Evolutionary conservation across 2,329 filamentous ascomycete species (phyloP).

Genomic region (Pochonia chlamydosporia): DNA sequence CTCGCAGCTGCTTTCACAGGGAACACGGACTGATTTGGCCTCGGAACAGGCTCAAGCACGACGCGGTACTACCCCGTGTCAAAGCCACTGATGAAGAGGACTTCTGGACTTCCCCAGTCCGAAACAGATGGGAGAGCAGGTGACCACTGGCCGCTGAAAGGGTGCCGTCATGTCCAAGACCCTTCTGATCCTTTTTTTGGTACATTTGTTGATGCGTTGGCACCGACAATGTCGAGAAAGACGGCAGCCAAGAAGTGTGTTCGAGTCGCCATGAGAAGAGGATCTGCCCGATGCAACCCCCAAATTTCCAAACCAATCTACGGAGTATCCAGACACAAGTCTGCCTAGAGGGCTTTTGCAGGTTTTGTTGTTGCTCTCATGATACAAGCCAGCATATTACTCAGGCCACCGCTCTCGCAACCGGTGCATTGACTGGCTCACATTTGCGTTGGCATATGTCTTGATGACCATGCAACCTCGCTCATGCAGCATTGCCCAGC

Average conservation of each 20-base stretch:
- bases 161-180: neutral
- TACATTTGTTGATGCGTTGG: slow-evolving; percentile 7
- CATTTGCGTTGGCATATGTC: neutral
- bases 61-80: slow-evolving; percentile 2
- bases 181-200: no score
- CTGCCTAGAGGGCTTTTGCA: no score
- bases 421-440: no score
- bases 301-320: neutral
- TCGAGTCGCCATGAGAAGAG: no score
- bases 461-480: no score
- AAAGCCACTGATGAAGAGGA: neutral
- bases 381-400: no score
- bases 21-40: neutral
- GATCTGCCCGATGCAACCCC: neutral
- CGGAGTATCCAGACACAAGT: no score
- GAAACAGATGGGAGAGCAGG: slow-evolving; percentile 1
- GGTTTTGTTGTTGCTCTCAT: no score
- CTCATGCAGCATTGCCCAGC: no score
- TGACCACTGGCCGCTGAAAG: slow-evolving; percentile 1
- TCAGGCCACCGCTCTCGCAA: no score
- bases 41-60: neutral
- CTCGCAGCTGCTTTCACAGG: no score
- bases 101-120: neutral
- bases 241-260: no score
- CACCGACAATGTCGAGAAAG: slow-evolving; percentile 7